A percentile compares a stretch with the other conserved stretches of the same genome.
phyloP scores from a whole-genome alignment of 2,329 filamentous ascomycete genomes.

The Massarina eburnea region DNA sequence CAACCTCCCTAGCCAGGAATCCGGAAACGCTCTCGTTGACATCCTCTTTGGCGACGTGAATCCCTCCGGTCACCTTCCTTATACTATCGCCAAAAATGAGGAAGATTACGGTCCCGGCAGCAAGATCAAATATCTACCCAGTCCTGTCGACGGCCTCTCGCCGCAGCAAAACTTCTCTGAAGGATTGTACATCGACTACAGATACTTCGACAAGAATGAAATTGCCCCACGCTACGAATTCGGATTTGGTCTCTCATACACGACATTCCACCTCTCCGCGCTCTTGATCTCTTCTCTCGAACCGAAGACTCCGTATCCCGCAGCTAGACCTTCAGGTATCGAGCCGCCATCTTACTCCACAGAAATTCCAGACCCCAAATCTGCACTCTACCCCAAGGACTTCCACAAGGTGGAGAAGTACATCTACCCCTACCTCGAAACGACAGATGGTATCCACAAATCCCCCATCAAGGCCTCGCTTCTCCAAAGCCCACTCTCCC shows the following conservation, averaged over 20 bases:
- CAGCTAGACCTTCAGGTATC: conserved; percentile 37
- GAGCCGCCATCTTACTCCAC: conserved; percentile 52
- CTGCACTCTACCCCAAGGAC: conserved; percentile 61
- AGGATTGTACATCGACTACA: conserved; percentile 86
- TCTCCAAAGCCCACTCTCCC: conserved; percentile 58
- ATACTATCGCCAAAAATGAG: conserved; percentile 60
- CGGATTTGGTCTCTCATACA: conserved; percentile 83
- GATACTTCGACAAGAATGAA: conserved; percentile 76
- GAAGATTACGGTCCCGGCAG: conserved; percentile 75
- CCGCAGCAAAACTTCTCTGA: conserved; percentile 84
- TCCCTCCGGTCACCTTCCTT: conserved; percentile 58
- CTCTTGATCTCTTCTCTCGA: conserved; percentile 49
- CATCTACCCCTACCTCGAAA: conserved; percentile 70
- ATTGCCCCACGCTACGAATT: conserved; percentile 82
- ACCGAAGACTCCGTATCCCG: conserved; percentile 46
- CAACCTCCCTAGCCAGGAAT: conserved; percentile 66
- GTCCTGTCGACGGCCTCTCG: conserved; percentile 56
- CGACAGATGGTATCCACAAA: conserved; percentile 50
- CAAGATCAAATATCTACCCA: conserved; percentile 69
- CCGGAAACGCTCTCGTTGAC: conserved; percentile 44
- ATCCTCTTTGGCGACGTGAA: conserved; percentile 42
- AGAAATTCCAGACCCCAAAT: conserved; percentile 57
- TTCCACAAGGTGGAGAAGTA: conserved; percentile 68
- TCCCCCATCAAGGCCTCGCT: conserved; percentile 54
- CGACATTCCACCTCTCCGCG: conserved; percentile 65